These are phyloP conservation scores for Castanospermum australe DNA, from an alignment of 306 rosid genomes.

Conservation along the genomic window DNA sequence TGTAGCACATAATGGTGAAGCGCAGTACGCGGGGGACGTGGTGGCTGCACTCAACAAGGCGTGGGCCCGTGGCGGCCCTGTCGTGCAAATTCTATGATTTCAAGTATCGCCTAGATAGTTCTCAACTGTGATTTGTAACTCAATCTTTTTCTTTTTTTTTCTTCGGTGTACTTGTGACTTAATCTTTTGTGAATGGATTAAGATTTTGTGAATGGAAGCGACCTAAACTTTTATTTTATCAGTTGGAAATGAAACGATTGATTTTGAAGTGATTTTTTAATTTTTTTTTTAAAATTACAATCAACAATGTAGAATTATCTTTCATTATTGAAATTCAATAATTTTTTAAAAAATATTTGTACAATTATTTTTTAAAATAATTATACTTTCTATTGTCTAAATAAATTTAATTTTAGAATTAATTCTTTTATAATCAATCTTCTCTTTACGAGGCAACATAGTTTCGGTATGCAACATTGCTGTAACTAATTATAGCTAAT, in stretches of 20 bases:
- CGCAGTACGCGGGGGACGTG: constrained; percentile 27
- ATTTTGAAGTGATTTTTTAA: neutral
- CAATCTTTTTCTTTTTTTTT: too few species aligned
- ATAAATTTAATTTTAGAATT: neutral
- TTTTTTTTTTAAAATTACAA: neutral
- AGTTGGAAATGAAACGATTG: neutral
- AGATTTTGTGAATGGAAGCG: neutral
- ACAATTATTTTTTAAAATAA: neutral
- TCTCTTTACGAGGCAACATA: neutral
- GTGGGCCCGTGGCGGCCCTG: neutral
- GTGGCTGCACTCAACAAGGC: neutral
- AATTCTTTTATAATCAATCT: neutral
- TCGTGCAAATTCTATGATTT: constrained; percentile 4
- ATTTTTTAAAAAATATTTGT: neutral
- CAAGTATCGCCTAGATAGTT: constrained; percentile 14
- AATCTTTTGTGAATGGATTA: too few species aligned
- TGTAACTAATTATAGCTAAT: neutral
- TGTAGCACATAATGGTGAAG: constrained; percentile 15
- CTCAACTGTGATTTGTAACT: neutral
- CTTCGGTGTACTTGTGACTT: too few species aligned
- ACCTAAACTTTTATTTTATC: neutral
- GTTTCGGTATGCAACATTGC: neutral
- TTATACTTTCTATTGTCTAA: neutral
- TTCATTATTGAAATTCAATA: neutral
- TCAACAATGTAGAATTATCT: too few species aligned